Base-by-base conservation (phyloP, 768 basidiomycete species). In the Dacryopinax primogenitus region DNA sequence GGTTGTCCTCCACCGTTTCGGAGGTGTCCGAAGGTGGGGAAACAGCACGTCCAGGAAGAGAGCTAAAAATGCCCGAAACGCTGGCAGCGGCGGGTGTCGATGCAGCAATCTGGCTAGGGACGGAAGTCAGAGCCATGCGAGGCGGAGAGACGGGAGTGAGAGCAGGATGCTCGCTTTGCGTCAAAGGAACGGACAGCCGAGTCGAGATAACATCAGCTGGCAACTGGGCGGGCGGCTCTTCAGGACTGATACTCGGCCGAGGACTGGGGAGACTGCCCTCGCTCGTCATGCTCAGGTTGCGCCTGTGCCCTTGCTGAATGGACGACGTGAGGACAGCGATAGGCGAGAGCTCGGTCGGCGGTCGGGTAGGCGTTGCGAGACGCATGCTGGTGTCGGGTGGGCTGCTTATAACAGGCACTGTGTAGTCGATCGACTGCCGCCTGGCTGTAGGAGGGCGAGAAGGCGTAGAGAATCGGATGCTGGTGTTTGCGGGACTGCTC, bases 91-190 rank as follows among this genome's bases (percentile, higher is more conserved):
- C n/a, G n/a, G n/a, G n/a, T n/a, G n/a, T n/a, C n/a, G n/a, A n/a
- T n/a, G n/a, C n/a, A n/a, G n/a, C n/a, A n/a, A n/a, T n/a, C n/a
- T n/a, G n/a, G n/a, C n/a, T n/a, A n/a, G n/a, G n/a, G n/a, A n/a
- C n/a, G n/a, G n/a, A n/a, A n/a, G n/a, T n/a, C n/a, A n/a, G n/a
- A n/a, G n/a, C n/a, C n/a, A n/a, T n/a, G 26, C 51, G 51, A 30
- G 51, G 51, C 23, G 51, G 51, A 21, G 51, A 58, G 11, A 58
- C 51, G 51, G 51, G 51, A 13, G 51, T 58, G 26, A 58, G 51
- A 13, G 51, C 51, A 28, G 26, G 51, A 30, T 9, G 3, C 9
- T 9, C 26, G 4, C 51, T 13, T 3, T 26, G n/a, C n/a, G n/a
- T n/a, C n/a, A n/a, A n/a, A n/a, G n/a, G n/a, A n/a, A n/a, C n/a